Conservation (phyloP, 2,329 filamentous ascomycete species). For the Acarospora socialis region DNA sequence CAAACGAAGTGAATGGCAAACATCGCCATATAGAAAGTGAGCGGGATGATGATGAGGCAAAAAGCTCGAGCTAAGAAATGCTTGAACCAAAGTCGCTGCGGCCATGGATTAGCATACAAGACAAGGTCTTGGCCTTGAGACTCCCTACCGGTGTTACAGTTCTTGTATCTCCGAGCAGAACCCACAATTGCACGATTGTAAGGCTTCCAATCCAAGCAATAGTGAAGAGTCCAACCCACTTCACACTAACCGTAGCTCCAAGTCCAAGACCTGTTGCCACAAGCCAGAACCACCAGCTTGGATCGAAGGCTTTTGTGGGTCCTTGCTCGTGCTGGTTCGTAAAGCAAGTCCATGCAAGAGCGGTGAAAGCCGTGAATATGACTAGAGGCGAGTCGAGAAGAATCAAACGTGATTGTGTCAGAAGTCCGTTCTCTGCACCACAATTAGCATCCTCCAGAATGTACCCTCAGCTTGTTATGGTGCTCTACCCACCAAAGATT, state of each 20-base stretch:
- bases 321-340: slow-evolving; percentile 94
- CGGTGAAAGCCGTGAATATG: slow-evolving; percentile 83
- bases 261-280: slow-evolving; percentile 71
- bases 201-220: slow-evolving; percentile 94
- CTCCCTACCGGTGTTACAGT: slow-evolving; percentile 59
- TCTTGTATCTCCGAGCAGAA: slow-evolving; percentile 76
- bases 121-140: too few relatives aligned
- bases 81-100: slow-evolving; percentile 68
- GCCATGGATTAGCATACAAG: slow-evolving; percentile 14
- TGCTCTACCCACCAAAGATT: slow-evolving; percentile 57
- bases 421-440: slow-evolving; percentile 84
- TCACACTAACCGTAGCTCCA: slow-evolving; percentile 85
- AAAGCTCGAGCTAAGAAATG: slow-evolving; percentile 85
- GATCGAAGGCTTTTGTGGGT: slow-evolving; percentile 70
- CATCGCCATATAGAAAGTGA: slow-evolving; percentile 89
- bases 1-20: slow-evolving; percentile 94
- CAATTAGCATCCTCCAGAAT: too few relatives aligned
- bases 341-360: slow-evolving; percentile 80
- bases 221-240: slow-evolving; percentile 98
- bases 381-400: slow-evolving; percentile 91
- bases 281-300: slow-evolving; percentile 98
- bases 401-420: slow-evolving; percentile 90
- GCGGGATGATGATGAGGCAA: slow-evolving; percentile 78
- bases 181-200: slow-evolving; percentile 86
- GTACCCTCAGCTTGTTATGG: slow-evolving; percentile 10